Conservation (phyloP, 148 eudicot genomes). For the Fagopyrum tataricum region DNA sequence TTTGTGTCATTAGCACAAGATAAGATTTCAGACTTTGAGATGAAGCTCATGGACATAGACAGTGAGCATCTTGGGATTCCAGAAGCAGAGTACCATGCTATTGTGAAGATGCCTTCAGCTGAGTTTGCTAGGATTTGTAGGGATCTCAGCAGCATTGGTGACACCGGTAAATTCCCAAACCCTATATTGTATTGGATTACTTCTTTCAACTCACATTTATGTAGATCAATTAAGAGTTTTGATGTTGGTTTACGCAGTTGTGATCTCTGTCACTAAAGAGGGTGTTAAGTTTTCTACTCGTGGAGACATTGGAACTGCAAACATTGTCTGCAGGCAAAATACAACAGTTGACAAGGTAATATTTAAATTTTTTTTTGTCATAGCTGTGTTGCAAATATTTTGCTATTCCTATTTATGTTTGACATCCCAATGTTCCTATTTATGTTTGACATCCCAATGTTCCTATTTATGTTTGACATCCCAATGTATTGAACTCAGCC, state of each 20-base stretch:
- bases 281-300: constrained; percentile 82
- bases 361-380: background rate
- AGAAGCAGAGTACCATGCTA: constrained; percentile 90
- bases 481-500: constrained; percentile 44
- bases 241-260: constrained; percentile 40
- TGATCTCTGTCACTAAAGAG: constrained; percentile 88
- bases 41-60: constrained; percentile 94
- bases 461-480: background rate
- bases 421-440: too few relatives aligned
- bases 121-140: constrained; percentile 84
- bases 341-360: constrained; percentile 88
- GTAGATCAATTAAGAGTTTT: background rate
- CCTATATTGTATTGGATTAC: background rate
- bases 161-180: constrained; percentile 44
- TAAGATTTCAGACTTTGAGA: constrained; percentile 91
- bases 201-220: background rate
- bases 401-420: background rate
- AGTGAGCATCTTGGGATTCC: constrained; percentile 97
- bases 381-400: background rate
- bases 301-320: constrained; percentile 90
- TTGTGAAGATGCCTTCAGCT: constrained; percentile 86
- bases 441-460: background rate
- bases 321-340: constrained; percentile 75
- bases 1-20: constrained; percentile 52
- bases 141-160: constrained; percentile 92